These are phyloP conservation scores for Acanthamoeba rhysodes DNA, from an alignment of 208 protist genomes.

Conservation along the genomic window DNA sequence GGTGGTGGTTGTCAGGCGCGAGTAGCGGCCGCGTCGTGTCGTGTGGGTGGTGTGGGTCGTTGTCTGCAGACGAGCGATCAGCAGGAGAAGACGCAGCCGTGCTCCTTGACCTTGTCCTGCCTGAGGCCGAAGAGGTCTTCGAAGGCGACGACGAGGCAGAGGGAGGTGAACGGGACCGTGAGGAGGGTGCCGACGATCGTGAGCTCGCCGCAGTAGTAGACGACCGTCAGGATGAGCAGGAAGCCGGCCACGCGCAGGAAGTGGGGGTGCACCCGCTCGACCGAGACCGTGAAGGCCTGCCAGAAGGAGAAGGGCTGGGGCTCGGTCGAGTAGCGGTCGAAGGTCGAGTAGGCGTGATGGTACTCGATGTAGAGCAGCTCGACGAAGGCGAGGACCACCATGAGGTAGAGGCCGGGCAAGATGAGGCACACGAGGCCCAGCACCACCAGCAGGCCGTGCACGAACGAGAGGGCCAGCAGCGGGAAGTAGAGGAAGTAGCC, in stretches of 20 bases:
- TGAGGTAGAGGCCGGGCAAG: slow-evolving; percentile 40
- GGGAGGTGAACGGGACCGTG: slow-evolving; percentile 40
- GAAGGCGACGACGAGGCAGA: slow-evolving; percentile 44
- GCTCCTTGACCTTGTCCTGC: slow-evolving; percentile 49
- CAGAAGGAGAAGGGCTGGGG: slow-evolving; percentile 63
- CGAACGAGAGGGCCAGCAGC: slow-evolving; percentile 14
- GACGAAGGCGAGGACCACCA: slow-evolving; percentile 32
- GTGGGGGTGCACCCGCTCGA: slow-evolving; percentile 49
- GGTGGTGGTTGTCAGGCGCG: too few relatives aligned
- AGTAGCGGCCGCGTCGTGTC: too few relatives aligned
- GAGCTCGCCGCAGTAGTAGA: slow-evolving; percentile 1
- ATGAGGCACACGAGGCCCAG: slow-evolving; percentile 58
- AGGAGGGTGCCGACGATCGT: slow-evolving; percentile 52
- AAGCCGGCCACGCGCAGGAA: slow-evolving; percentile 44
- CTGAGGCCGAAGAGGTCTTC: slow-evolving; percentile 55
- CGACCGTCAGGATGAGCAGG: slow-evolving; percentile 23
- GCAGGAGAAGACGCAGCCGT: slow-evolving; percentile 30
- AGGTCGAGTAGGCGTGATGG: slow-evolving; percentile 13
- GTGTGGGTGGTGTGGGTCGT: too few relatives aligned
- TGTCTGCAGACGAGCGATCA: background rate
- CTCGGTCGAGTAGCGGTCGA: slow-evolving; percentile 45
- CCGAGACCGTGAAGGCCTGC: slow-evolving; percentile 52
- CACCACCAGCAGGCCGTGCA: slow-evolving; percentile 34
- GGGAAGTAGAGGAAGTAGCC: slow-evolving; percentile 63
- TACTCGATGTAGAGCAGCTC: slow-evolving; percentile 65